phyloP scores from a whole-genome alignment of 352 stramenopile species.

The Phytophthora melonis region DNA sequence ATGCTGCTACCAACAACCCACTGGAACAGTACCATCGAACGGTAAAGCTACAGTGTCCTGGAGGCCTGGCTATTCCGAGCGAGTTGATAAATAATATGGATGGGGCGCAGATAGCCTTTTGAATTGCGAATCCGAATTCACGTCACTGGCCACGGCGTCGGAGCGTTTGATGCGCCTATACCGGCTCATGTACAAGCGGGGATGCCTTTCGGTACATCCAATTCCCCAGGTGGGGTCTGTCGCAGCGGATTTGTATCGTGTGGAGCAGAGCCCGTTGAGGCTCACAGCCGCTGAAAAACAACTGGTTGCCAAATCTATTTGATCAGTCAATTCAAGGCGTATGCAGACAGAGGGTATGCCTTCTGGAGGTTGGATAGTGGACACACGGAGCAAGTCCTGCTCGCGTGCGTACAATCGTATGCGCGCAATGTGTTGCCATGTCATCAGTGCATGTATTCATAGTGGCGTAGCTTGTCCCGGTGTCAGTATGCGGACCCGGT shows the following conservation, averaged over 20 bases:
- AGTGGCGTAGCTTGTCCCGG: not conserved
- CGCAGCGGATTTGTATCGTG: not conserved
- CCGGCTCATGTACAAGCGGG: not conserved
- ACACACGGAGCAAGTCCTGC: not conserved
- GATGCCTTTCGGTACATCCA: not conserved
- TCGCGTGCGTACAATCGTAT: not conserved
- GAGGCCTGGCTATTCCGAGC: not conserved
- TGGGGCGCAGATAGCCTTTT: not conserved
- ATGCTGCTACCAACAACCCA: not conserved
- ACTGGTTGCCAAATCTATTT: not conserved
- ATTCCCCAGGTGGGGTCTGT: not conserved
- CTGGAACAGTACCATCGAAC: not conserved
- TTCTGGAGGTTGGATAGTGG: not conserved
- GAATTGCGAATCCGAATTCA: not conserved
- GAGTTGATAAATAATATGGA: not conserved
- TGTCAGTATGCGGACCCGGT: not conserved
- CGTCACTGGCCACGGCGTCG: not conserved
- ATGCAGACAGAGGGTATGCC: conserved; percentile 7
- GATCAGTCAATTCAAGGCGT: not conserved
- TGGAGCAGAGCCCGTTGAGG: not conserved
- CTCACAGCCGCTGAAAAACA: not conserved
- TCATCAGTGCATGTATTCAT: not conserved
- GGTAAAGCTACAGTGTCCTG: not conserved
- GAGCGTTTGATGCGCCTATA: not conserved
- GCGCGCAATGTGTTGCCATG: not conserved